Conservation (phyloP, 2,329 filamentous ascomycete genomes). For the Teratosphaeria pseudoeucalypti region DNA sequence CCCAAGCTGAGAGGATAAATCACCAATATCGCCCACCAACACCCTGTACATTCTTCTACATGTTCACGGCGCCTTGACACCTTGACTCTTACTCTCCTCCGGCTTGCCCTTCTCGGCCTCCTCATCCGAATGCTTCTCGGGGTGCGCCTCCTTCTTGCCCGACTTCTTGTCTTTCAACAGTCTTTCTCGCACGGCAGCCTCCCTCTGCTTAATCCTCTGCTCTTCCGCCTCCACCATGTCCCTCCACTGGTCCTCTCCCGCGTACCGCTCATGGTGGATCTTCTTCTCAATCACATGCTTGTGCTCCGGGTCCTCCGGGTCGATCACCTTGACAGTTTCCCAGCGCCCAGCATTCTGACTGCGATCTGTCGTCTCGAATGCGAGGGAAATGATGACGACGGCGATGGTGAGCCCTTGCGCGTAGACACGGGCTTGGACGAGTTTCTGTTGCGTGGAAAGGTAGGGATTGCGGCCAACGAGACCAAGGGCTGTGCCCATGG, state of each 20-base stretch:
- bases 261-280: conserved; percentile 77
- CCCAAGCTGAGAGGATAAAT: background rate
- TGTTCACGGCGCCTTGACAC: conserved; percentile 9
- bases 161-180: conserved; percentile 17
- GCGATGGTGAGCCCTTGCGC: conserved; percentile 81
- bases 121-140: conserved; percentile 2
- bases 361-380: conserved; percentile 72
- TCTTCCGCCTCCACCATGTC: conserved; percentile 80
- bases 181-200: conserved; percentile 25
- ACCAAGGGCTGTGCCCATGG: conserved; percentile 64
- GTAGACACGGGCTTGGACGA: conserved; percentile 90
- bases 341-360: conserved; percentile 65
- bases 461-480: conserved; percentile 70
- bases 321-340: conserved; percentile 73
- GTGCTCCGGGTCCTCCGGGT: conserved; percentile 73
- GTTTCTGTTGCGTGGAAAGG: conserved; percentile 67
- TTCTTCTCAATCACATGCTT: conserved; percentile 77
- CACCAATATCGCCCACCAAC: too few species aligned
- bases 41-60: background rate
- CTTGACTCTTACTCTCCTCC: conserved; percentile 9
- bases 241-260: conserved; percentile 88
- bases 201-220: conserved; percentile 42
- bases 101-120: conserved; percentile 4
- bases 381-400: conserved; percentile 71
- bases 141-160: conserved; percentile 8